Conservation (phyloP, 2,329 filamentous ascomycete genomes). For the Aspergillus novoparasiticus region DNA sequence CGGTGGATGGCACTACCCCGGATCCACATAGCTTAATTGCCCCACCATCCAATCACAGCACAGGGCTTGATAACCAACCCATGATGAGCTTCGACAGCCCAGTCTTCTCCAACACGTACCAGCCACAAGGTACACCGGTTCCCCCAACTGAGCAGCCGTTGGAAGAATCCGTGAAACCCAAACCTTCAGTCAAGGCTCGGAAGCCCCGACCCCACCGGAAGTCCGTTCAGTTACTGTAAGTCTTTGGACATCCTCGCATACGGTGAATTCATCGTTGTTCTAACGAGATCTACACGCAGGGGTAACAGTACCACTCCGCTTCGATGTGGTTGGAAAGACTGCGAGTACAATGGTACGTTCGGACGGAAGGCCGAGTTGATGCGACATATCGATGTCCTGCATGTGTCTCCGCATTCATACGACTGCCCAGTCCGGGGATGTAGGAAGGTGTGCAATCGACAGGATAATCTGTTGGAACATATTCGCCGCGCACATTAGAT, state of each 20-base stretch:
- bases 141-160: too few species aligned
- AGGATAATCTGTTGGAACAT: not conserved
- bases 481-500: not conserved
- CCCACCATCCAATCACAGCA: not conserved
- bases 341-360: accelerated
- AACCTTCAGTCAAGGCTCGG: accelerated
- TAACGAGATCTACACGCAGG: too few species aligned
- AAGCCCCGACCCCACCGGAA: not conserved
- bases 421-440: not conserved
- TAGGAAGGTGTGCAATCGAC: not conserved
- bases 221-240: accelerated
- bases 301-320: not conserved
- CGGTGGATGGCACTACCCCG: not conserved
- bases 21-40: not conserved
- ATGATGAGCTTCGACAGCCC: not conserved
- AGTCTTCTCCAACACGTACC: too few species aligned
- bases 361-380: not conserved
- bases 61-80: not conserved
- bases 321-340: not conserved
- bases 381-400: not conserved
- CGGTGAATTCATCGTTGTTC: too few species aligned
- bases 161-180: not conserved
- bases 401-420: not conserved
- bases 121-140: not conserved
- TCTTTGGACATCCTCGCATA: too few species aligned